Percentiles rank a stretch among this genome's conserved stretches.
Conservation (phyloP, 2,329 filamentous ascomycete genomes). For the Aschersonia sp. region DNA sequence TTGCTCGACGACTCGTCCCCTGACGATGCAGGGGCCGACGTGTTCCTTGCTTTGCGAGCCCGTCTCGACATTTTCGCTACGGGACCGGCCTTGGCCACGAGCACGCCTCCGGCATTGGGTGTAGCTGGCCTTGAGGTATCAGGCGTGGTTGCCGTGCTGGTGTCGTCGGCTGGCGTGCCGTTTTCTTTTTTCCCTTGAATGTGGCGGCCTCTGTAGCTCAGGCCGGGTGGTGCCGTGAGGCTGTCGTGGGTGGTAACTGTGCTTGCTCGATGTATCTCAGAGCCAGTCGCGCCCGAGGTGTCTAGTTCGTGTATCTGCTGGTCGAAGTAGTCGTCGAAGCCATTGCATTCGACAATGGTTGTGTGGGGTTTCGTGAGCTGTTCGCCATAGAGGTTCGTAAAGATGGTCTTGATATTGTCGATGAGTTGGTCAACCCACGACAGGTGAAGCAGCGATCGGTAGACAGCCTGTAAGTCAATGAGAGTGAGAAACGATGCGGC, state of each 20-base stretch:
- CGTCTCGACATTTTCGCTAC: slow-evolving; percentile 67
- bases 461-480: slow-evolving; percentile 59
- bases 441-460: slow-evolving; percentile 86
- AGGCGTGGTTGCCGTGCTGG: slow-evolving; percentile 55
- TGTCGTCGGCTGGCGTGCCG: slow-evolving; percentile 42
- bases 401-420: slow-evolving; percentile 87
- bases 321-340: slow-evolving; percentile 89
- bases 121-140: slow-evolving; percentile 69
- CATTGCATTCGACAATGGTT: slow-evolving; percentile 60
- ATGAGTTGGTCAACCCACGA: slow-evolving; percentile 96
- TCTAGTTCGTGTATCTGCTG: slow-evolving; percentile 78
- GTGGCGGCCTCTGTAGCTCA: slow-evolving; percentile 24
- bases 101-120: slow-evolving; percentile 45
- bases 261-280: slow-evolving; percentile 11
- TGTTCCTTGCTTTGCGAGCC: slow-evolving; percentile 56
- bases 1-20: slow-evolving; percentile 61
- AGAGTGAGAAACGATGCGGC: background rate
- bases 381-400: slow-evolving; percentile 78
- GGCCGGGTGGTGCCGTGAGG: slow-evolving; percentile 15
- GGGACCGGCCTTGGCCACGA: slow-evolving; percentile 62
- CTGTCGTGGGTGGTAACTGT: slow-evolving; percentile 18
- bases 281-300: slow-evolving; percentile 27
- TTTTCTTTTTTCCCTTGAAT: slow-evolving; percentile 19
- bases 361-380: slow-evolving; percentile 72
- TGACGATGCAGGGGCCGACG: slow-evolving; percentile 55